Percentiles rank a stretch among this genome's conserved stretches.
These are phyloP conservation scores for Aspergillus nomiae DNA, from an alignment of 2,329 filamentous ascomycete species.

Conservation along the genomic window DNA sequence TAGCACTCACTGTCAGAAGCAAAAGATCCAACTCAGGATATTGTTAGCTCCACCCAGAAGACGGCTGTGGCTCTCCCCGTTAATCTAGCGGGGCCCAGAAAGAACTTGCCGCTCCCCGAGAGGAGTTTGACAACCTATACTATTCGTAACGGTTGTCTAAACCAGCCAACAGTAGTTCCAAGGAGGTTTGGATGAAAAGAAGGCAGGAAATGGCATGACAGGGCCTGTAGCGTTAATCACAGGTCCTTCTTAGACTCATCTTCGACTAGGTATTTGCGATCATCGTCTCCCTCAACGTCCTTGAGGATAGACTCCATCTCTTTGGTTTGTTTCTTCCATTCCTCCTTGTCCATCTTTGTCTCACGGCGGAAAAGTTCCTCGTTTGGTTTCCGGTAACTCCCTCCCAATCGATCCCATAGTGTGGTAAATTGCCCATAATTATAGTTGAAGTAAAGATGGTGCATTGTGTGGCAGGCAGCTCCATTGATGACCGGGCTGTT, in stretches of 20 bases:
- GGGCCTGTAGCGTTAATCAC: constrained; percentile 20
- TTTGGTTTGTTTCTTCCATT: constrained; percentile 76
- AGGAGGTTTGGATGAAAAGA: background rate
- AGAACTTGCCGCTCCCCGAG: background rate
- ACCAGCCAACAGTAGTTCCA: background rate
- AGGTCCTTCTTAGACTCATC: constrained; percentile 40
- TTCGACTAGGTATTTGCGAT: constrained; percentile 44
- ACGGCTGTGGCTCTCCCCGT: background rate
- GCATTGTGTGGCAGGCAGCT: constrained; percentile 89
- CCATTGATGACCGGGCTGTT: constrained; percentile 92
- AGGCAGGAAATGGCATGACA: background rate
- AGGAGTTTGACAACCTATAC: background rate
- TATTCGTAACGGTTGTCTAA: background rate
- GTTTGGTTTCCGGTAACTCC: constrained; percentile 84
- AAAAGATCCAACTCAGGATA: background rate
- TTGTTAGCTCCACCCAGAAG: background rate
- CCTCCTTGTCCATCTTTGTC: constrained; percentile 77
- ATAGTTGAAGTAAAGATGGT: constrained; percentile 85
- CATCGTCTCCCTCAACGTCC: constrained; percentile 66
- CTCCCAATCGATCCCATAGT: constrained; percentile 83
- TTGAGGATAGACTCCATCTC: constrained; percentile 76
- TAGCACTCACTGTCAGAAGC: constrained; percentile 12
- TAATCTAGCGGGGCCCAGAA: background rate
- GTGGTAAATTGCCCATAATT: constrained; percentile 97
- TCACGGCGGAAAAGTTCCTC: constrained; percentile 81